phyloP scores from a whole-genome alignment of 495 filamentous ascomycete species.

The Aspergillus mulundensis region DNA sequence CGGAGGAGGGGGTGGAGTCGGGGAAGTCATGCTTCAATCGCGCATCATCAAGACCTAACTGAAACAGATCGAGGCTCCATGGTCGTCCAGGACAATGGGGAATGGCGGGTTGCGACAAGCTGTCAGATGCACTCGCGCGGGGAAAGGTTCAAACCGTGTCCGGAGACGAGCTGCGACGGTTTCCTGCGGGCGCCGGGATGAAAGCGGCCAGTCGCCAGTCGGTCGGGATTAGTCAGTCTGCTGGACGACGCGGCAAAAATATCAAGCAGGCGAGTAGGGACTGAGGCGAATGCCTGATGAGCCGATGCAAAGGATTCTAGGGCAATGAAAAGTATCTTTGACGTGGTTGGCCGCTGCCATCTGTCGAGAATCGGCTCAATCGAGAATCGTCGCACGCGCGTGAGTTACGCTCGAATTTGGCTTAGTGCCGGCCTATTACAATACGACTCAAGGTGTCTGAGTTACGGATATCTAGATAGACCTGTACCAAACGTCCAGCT shows the following conservation, averaged over 20 bases:
- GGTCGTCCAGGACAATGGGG: constrained; percentile 4
- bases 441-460: background rate
- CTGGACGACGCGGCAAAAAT: background rate
- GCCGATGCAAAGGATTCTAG: background rate
- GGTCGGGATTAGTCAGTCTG: constrained; percentile 7
- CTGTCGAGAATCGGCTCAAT: background rate
- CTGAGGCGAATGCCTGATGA: background rate
- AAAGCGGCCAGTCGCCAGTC: background rate
- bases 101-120: background rate
- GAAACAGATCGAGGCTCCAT: constrained; percentile 18
- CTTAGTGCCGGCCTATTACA: background rate
- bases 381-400: background rate
- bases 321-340: background rate
- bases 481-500: constrained; percentile 18
- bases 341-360: background rate
- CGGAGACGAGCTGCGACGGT: constrained; percentile 5
- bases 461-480: background rate
- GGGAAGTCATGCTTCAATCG: constrained; percentile 33
- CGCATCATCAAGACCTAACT: constrained; percentile 12
- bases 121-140: constrained; percentile 9
- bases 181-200: background rate
- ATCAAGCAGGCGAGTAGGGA: background rate
- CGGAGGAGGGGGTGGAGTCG: constrained; percentile 47
- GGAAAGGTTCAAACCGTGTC: background rate
- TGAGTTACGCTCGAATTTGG: background rate